Base-by-base conservation (phyloP, 2,329 filamentous ascomycete species). In the Intubia oerlemansii region DNA sequence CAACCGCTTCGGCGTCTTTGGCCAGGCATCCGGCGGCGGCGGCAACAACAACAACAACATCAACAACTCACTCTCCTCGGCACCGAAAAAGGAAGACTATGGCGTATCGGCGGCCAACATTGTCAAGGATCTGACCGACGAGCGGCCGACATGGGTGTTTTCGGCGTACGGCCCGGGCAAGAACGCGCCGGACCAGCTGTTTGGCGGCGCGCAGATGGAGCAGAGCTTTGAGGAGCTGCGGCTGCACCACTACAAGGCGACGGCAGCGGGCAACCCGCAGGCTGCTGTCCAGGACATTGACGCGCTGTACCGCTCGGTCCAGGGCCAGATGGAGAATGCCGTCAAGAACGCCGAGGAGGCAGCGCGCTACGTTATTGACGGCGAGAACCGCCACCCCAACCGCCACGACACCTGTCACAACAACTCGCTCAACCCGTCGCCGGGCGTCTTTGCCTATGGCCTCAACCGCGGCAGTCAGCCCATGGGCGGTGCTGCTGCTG, bases 171-270 rank as follows among this genome's bases (percentile, higher is more conserved):
- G 72, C 0, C 82, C 84, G 0, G 76, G 75, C 4, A 62, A 57
- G 41, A 66, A 82, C 40, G 68, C 76, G 2, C 84, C 84, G 0
- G 67, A 68, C 12, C 81, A 92, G 49, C 59, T 93, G 1, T 84
- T 92, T 42, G 81, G 81, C 29, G 82, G 81, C 2, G 62, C 59
- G 25, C 59, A 66, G 5, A 64, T 82, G 12, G 85, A 95, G 47
- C 75, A 82, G 47, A 91, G 81, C 42, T 75, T 77, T 23, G 85
- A 95, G 47, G 85, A 95, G 50, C 64, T 91, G 45, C 66, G 82
- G 28, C 45, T 84, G 14, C 73, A 81, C 44, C 84, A 85, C 43
- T 56, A 70, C 41, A 42, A 45, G 29, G 66, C 66, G 2, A 54
- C 59, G 23, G 61, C 66, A 7, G 44, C 61, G 7, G 76, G 77